Conservation (phyloP, 2,329 filamentous ascomycete species). For the Beauveria sp. region DNA sequence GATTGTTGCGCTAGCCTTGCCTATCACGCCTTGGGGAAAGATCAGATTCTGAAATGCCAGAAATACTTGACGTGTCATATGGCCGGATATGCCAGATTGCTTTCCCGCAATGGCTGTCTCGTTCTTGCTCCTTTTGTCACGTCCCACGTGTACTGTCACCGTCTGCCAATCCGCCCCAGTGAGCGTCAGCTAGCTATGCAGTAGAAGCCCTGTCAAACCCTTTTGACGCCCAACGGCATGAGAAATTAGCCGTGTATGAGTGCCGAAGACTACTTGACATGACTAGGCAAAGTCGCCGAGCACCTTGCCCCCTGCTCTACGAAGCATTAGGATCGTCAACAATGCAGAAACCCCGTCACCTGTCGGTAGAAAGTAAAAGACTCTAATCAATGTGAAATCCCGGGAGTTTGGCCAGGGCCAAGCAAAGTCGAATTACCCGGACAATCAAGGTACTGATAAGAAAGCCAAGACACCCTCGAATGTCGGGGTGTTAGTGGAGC, state of each 20-base stretch:
- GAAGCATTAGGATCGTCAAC: not conserved
- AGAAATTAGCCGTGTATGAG: not conserved
- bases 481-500: not conserved
- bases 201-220: not conserved
- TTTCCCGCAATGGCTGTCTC: no score
- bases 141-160: not conserved
- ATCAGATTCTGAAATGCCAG: no score
- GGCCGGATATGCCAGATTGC: no score
- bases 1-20: no score
- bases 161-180: not conserved
- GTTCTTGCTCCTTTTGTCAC: not conserved
- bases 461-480: not conserved
- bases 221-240: not conserved
- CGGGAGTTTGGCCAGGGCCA: not conserved
- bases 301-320: not conserved
- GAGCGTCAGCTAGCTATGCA: not conserved
- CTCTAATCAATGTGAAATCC: no score
- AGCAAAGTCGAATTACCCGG: not conserved
- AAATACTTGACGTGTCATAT: no score
- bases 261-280: not conserved
- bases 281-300: not conserved
- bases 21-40: no score
- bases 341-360: not conserved
- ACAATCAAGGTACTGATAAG: not conserved
- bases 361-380: not conserved